Conservation (phyloP, 495 filamentous ascomycete genomes). For the Penicillium fimorum region DNA sequence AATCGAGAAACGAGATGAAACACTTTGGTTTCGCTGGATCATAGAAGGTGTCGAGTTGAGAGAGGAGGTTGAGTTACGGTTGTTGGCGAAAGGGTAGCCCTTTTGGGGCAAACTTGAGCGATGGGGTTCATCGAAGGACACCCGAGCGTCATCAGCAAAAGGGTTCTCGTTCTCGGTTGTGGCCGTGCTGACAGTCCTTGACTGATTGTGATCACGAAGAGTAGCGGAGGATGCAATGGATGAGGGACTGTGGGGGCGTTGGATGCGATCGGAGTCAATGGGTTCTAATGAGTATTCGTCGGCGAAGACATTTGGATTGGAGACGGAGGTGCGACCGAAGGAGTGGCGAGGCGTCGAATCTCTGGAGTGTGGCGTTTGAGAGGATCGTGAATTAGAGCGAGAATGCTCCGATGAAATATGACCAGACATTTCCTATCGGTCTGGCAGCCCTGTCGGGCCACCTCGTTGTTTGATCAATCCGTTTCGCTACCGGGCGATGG, state of each 20-base stretch:
- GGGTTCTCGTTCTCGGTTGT: constrained; percentile 40
- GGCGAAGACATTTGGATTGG: constrained; percentile 53
- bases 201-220: constrained; percentile 32
- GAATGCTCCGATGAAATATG: constrained; percentile 44
- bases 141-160: constrained; percentile 42
- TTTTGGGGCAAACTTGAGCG: constrained; percentile 45
- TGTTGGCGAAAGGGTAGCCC: constrained; percentile 32
- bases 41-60: constrained; percentile 33
- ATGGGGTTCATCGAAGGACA: constrained; percentile 38
- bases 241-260: constrained; percentile 34
- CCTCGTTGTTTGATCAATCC: constrained; percentile 34
- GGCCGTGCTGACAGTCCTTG: constrained; percentile 27
- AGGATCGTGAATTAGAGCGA: constrained; percentile 42
- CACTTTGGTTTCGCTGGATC: constrained; percentile 41
- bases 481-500: constrained; percentile 2
- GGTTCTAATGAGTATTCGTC: constrained; percentile 53
- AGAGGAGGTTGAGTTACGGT: constrained; percentile 38
- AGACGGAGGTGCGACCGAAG: constrained; percentile 39
- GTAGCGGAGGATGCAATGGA: constrained; percentile 39
- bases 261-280: constrained; percentile 37
- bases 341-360: constrained; percentile 39
- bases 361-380: constrained; percentile 30
- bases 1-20: constrained; percentile 44
- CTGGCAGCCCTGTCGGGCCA: constrained; percentile 48
- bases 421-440: constrained; percentile 44